These are phyloP conservation scores for Cyberlindnera xishuangbannaensis DNA, from an alignment of 805 yeast species.

Conservation along the genomic window DNA sequence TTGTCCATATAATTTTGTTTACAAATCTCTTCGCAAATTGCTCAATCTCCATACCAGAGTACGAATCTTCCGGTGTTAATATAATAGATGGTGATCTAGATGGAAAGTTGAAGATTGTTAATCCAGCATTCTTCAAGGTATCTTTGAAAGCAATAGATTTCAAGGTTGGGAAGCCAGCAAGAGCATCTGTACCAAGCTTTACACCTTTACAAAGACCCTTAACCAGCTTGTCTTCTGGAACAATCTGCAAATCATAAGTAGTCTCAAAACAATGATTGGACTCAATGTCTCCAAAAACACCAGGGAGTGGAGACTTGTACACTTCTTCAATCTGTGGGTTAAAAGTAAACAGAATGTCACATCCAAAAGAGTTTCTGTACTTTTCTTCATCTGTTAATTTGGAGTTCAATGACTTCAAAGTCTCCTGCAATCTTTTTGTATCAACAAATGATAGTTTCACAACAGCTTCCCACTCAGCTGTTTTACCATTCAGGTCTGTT, in stretches of 20 bases:
- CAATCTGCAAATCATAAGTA: constrained; percentile 44
- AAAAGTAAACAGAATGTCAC: constrained; percentile 58
- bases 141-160: constrained; percentile 56
- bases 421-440: constrained; percentile 63
- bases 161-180: constrained; percentile 90
- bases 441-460: constrained; percentile 91
- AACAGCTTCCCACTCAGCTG: constrained; percentile 97
- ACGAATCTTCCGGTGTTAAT: constrained; percentile 50
- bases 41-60: constrained; percentile 49
- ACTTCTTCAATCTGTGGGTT: constrained; percentile 69
- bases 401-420: constrained; percentile 61
- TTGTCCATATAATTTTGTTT: constrained; percentile 60
- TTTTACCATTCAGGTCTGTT: constrained; percentile 89
- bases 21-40: constrained; percentile 61
- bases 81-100: constrained; percentile 79
- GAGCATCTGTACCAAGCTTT: constrained; percentile 56
- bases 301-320: constrained; percentile 72
- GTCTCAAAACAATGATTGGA: constrained; percentile 73
- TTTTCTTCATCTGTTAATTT: constrained; percentile 66
- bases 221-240: constrained; percentile 32
- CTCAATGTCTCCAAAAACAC: constrained; percentile 70
- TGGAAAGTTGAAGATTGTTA: constrained; percentile 78
- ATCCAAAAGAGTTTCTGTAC: constrained; percentile 69
- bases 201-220: constrained; percentile 65
- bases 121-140: constrained; percentile 53